Conservation (phyloP, 495 filamentous ascomycete species). For the Podospora anserina region DNA sequence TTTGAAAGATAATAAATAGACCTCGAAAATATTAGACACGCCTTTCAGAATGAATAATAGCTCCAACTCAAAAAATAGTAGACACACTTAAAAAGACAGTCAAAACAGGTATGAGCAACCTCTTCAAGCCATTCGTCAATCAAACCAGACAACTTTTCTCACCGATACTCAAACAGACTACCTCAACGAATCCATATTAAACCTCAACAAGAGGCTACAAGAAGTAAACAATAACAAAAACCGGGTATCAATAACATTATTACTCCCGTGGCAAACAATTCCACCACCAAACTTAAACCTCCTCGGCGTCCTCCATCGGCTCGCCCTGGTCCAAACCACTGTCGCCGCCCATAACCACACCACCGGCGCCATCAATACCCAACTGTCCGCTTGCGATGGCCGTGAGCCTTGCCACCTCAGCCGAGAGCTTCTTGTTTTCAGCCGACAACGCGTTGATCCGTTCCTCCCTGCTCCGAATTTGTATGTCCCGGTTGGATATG, state of each 20-base stretch:
- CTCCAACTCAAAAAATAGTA: too few species aligned
- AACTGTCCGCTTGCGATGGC: background rate
- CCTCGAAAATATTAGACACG: too few species aligned
- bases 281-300: background rate
- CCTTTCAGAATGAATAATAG: too few species aligned
- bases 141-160: too few species aligned
- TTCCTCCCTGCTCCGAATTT: slow-evolving; percentile 7
- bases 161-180: too few species aligned
- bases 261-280: background rate
- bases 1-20: too few species aligned
- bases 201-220: too few species aligned
- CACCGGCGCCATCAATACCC: background rate
- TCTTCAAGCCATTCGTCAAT: too few species aligned
- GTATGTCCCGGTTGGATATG: background rate
- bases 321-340: background rate
- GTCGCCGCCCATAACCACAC: background rate
- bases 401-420: slow-evolving; percentile 1
- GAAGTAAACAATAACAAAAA: background rate
- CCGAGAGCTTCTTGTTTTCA: slow-evolving; percentile 5
- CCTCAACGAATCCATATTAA: too few species aligned
- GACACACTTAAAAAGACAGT: too few species aligned
- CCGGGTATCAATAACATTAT: background rate
- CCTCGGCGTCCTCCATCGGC: background rate
- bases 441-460: background rate
- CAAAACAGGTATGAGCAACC: too few species aligned